These are phyloP conservation scores for Leccinum truebloodii DNA, from an alignment of 768 basidiomycete genomes.

Conservation along the genomic window DNA sequence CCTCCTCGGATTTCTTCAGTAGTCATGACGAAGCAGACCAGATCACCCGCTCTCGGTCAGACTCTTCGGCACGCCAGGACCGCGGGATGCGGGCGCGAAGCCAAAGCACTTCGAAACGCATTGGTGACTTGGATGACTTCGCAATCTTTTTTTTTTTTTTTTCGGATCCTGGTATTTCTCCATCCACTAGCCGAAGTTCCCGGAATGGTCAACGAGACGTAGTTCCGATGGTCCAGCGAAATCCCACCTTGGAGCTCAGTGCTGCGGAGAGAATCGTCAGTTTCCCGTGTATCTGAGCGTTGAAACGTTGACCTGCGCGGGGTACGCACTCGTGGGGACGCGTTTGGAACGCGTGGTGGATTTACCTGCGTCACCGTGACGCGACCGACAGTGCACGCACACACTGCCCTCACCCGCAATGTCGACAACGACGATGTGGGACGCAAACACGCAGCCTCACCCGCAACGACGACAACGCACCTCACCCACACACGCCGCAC, in stretches of 20 bases:
- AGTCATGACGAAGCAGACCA: constrained; percentile 26
- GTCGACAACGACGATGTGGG: too few species aligned
- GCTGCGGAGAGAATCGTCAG: constrained; percentile 60
- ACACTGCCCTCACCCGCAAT: too few species aligned
- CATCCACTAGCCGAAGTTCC: constrained; percentile 33
- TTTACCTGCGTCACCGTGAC: constrained; percentile 35
- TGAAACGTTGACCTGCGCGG: too few species aligned
- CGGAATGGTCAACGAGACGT: constrained; percentile 28
- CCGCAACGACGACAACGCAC: too few species aligned
- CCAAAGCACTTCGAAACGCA: constrained; percentile 40
- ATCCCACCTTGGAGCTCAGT: constrained; percentile 48
- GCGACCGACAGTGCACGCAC: too few species aligned
- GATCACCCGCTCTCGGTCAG: constrained; percentile 33
- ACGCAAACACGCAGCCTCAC: too few species aligned
- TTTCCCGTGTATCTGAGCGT: too few species aligned
- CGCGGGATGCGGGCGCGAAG: constrained; percentile 29
- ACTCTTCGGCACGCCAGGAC: constrained; percentile 35
- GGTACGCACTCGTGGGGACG: too few species aligned
- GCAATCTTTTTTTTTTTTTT: constrained; percentile 41
- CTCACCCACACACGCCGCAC: too few species aligned
- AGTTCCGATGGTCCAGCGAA: constrained; percentile 18
- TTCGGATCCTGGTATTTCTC: constrained; percentile 34
- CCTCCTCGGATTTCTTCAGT: constrained; percentile 31
- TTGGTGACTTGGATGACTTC: constrained; percentile 80
- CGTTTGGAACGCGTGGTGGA: too few species aligned